Evolutionary conservation across 148 eudicot species (phyloP).

Genomic region (Beta vulgaris): DNA sequence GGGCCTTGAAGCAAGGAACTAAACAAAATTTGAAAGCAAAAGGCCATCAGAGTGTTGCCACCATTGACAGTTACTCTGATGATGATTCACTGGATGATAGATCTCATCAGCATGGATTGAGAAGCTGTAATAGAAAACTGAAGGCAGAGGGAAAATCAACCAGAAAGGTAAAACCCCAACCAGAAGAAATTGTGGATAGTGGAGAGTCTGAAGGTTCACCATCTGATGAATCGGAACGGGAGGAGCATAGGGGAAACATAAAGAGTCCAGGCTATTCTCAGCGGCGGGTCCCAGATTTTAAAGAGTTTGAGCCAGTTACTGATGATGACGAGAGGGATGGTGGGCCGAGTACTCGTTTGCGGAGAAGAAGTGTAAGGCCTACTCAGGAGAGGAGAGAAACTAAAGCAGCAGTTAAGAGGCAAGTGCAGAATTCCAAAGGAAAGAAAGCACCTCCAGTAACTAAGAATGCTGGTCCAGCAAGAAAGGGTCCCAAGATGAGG

Average conservation of each 20-base stretch:
- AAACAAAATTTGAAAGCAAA: conserved; percentile 12
- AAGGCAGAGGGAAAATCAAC: conserved; percentile 19
- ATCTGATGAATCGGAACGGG: conserved; percentile 20
- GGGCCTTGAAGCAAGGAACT: conserved; percentile 20
- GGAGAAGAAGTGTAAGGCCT: conserved; percentile 56
- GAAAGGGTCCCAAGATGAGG: conserved; percentile 36
- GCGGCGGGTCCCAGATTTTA: conserved; percentile 17
- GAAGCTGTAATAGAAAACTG: conserved; percentile 15
- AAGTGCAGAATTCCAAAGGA: conserved; percentile 25
- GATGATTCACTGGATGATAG: conserved; percentile 31
- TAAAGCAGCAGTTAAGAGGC: conserved; percentile 41
- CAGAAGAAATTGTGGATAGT: conserved; percentile 22
- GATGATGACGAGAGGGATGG: conserved; percentile 58
- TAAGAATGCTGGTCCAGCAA: conserved; percentile 21
- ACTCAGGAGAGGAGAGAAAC: conserved; percentile 33
- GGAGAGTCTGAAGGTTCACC: conserved; percentile 31
- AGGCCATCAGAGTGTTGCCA: conserved; percentile 11
- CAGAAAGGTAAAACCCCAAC: conserved; percentile 9
- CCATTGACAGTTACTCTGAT: conserved; percentile 22
- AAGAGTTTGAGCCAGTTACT: conserved; percentile 29
- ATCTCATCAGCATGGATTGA: conserved; percentile 19
- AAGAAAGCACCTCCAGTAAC: conserved; percentile 25
- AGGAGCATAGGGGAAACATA: conserved; percentile 3
- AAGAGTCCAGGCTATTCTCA: conserved; percentile 25
- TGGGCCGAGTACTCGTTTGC: conserved; percentile 77